phyloP scores from a whole-genome alignment of 805 yeast genomes.

The Candida koratica region DNA sequence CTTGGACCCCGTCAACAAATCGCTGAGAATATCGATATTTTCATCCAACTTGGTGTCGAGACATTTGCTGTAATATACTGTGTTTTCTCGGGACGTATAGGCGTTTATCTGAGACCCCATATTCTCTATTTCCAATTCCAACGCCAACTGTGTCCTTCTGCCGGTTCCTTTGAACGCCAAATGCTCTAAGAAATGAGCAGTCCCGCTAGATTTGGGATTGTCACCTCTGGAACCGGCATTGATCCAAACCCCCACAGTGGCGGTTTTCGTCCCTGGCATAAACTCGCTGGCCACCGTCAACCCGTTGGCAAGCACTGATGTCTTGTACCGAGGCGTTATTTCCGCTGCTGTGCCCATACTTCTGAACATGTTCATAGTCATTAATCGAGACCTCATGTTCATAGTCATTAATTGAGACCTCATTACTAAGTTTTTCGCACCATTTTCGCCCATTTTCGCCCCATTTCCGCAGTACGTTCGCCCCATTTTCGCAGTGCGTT shows the following conservation, averaged over 20 bases:
- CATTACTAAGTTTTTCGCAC: too few relatives aligned
- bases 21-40: conserved; percentile 84
- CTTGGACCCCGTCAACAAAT: conserved; percentile 80
- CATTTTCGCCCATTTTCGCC: too few relatives aligned
- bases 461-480: too few relatives aligned
- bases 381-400: too few relatives aligned
- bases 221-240: conserved; percentile 99
- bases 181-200: conserved; percentile 97
- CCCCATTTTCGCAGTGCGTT: too few relatives aligned
- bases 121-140: conserved; percentile 93
- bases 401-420: too few relatives aligned
- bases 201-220: conserved; percentile 77
- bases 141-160: conserved; percentile 69
- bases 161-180: conserved; percentile 93
- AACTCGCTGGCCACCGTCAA: conserved; percentile 88
- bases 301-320: conserved; percentile 83
- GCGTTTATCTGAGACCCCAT: conserved; percentile 97
- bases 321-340: conserved; percentile 34
- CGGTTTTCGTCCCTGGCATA: conserved; percentile 84
- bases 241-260: conserved; percentile 97
- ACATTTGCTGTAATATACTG: conserved; percentile 93
- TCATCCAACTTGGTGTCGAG: conserved; percentile 74
- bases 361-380: too few relatives aligned
- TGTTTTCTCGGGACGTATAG: conserved; percentile 96
- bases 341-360: conserved; percentile 13